Percentiles rank a stretch among this genome's conserved stretches.
Conservation (phyloP, 2,329 filamentous ascomycete species). For the Mycosphaerelloides madeirae region DNA sequence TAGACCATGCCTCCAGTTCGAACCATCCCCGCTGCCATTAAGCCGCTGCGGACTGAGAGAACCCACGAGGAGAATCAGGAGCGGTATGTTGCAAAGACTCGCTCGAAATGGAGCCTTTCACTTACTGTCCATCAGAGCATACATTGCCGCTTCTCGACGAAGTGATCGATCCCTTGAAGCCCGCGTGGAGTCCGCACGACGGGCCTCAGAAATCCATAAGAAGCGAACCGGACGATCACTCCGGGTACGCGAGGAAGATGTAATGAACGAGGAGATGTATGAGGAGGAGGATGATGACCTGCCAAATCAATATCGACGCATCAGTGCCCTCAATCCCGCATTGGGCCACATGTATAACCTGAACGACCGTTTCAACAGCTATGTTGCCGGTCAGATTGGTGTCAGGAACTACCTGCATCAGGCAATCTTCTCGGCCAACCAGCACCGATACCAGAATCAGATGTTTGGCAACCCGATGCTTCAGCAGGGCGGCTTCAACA, state of each 20-base stretch:
- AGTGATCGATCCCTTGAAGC: constrained; percentile 84
- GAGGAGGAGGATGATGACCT: constrained; percentile 87
- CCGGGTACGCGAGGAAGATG: constrained; percentile 78
- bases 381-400: constrained; percentile 55
- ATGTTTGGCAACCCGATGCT: constrained; percentile 37
- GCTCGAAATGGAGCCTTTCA: not conserved
- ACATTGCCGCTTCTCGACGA: constrained; percentile 83
- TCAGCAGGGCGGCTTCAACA: constrained; percentile 24
- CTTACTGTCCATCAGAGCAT: constrained; percentile 56
- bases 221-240: constrained; percentile 77
- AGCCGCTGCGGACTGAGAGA: constrained; percentile 60
- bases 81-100: constrained; percentile 39
- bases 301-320: constrained; percentile 59
- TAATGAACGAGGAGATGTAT: constrained; percentile 91
- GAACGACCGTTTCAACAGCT: constrained; percentile 58
- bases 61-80: constrained; percentile 80
- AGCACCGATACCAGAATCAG: constrained; percentile 36
- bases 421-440: constrained; percentile 40
- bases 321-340: constrained; percentile 56
- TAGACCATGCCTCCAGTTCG: constrained; percentile 31
- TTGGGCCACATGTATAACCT: constrained; percentile 49
- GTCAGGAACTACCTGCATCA: constrained; percentile 49
- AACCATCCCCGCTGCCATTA: constrained; percentile 35
- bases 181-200: constrained; percentile 76
- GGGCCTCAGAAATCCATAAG: constrained; percentile 89